phyloP scores from a whole-genome alignment of 78 protist genomes.

The slime mould (Dictyostelium discoideum) region dicty_2.7 NC_007091.3:1499001-1499500 shows the following conservation, averaged over 20 bases:
- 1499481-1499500: background rate
- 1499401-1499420: background rate
- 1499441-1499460: background rate
- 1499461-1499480: background rate
- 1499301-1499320: background rate
- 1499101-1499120: too few species aligned
- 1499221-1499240: background rate
- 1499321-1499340: background rate
- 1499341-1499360: background rate
- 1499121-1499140: too few species aligned
- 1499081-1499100: background rate
- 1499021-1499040: constrained; percentile 99
- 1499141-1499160: too few species aligned
- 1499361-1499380: background rate
- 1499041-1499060: constrained; percentile 98
- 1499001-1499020: constrained; percentile 99
- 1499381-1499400: background rate
- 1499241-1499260: background rate
- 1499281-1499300: background rate
- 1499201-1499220: background rate
- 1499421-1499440: background rate
- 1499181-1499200: too few species aligned
- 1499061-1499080: constrained; percentile 28
- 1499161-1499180: too few species aligned
- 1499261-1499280: background rate